Evolutionary conservation across 208 protist genomes (phyloP).

Genomic region (Trypanosoma congolense): DNA sequence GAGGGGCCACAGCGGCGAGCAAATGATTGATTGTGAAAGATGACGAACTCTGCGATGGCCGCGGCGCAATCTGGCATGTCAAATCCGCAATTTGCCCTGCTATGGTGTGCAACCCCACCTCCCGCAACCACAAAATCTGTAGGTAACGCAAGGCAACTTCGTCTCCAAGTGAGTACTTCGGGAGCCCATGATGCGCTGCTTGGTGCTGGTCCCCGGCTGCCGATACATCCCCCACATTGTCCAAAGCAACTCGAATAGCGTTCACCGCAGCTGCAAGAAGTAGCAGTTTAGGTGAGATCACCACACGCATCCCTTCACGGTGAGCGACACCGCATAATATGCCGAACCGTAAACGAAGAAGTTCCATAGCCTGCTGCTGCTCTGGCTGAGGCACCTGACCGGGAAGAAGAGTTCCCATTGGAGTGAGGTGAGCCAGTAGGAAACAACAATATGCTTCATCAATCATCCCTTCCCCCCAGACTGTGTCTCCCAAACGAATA

Average conservation of each 20-base stretch:
- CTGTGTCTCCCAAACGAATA: slow-evolving; percentile 37
- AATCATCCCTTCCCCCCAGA: slow-evolving; percentile 38
- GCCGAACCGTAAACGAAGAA: slow-evolving; percentile 46
- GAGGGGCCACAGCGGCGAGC: neutral
- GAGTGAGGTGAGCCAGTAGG: slow-evolving; percentile 44
- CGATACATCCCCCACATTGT: slow-evolving; percentile 9
- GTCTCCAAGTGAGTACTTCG: slow-evolving; percentile 20
- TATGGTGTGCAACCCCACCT: slow-evolving; percentile 44
- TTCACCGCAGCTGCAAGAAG: slow-evolving; percentile 64
- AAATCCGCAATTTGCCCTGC: slow-evolving; percentile 16
- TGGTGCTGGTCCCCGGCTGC: neutral
- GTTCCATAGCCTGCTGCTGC: slow-evolving; percentile 40
- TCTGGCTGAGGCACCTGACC: slow-evolving; percentile 27
- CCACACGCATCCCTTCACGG: slow-evolving; percentile 37
- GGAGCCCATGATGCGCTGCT: slow-evolving; percentile 32
- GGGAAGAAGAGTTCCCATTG: slow-evolving; percentile 18
- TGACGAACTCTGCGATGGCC: slow-evolving; percentile 2
- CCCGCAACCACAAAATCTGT: slow-evolving; percentile 67
- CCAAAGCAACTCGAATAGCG: slow-evolving; percentile 31
- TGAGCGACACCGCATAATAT: slow-evolving; percentile 62
- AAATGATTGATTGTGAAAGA: slow-evolving; percentile 23
- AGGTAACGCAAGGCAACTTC: slow-evolving; percentile 47
- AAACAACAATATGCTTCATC: slow-evolving; percentile 70
- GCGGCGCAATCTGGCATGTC: slow-evolving; percentile 7
- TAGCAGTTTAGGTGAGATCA: slow-evolving; percentile 57